These are phyloP conservation scores for Phytophthora fragariae DNA, from an alignment of 352 stramenopile species.

Conservation along the genomic window DNA sequence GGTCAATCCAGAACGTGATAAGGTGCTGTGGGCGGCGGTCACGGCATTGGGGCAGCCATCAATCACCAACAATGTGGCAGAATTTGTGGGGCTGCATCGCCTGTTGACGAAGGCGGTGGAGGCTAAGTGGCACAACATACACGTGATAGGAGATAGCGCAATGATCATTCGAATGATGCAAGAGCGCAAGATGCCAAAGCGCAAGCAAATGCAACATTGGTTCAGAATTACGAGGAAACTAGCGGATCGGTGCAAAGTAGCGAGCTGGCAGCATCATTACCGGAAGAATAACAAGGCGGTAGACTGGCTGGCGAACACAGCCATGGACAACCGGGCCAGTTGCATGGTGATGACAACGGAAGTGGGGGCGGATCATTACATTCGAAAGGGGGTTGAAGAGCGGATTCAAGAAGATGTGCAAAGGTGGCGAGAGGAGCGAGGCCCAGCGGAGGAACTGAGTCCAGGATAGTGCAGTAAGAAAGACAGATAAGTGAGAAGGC, in stretches of 20 bases:
- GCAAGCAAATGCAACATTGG: not conserved
- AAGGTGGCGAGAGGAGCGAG: too few species aligned
- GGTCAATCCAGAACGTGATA: not conserved
- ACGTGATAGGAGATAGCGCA: conserved; percentile 9
- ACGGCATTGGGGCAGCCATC: not conserved
- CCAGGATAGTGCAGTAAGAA: too few species aligned
- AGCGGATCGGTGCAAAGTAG: not conserved
- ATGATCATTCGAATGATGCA: not conserved
- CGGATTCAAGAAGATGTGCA: too few species aligned
- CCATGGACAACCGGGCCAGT: too few species aligned
- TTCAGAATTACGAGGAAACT: not conserved
- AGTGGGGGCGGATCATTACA: too few species aligned
- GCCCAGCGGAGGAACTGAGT: too few species aligned
- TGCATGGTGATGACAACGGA: too few species aligned
- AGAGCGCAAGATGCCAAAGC: not conserved
- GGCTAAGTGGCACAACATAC: not conserved
- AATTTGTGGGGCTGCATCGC: conserved; percentile 11
- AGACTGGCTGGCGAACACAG: not conserved
- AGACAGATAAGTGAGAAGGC: too few species aligned
- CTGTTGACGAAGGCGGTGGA: not conserved
- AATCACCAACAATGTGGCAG: conserved; percentile 12
- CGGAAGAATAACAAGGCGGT: not conserved
- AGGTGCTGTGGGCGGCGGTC: not conserved
- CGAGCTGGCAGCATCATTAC: not conserved
- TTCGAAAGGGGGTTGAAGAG: too few species aligned